Evolutionary conservation across 768 basidiomycete species (phyloP).

Genomic region (Boletus bicolor): DNA sequence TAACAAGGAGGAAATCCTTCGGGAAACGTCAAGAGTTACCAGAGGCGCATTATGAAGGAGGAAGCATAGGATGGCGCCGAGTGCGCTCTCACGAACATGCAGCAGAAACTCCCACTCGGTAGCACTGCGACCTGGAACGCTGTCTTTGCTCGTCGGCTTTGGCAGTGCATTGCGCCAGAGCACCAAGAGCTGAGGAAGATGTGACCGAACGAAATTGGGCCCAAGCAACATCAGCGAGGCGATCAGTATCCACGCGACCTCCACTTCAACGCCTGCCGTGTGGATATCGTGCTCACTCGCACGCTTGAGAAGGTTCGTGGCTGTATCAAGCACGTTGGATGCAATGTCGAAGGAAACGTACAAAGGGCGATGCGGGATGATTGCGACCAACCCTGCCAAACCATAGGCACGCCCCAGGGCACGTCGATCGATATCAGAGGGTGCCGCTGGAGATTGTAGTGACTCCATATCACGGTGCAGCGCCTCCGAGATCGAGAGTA

Average conservation of each 20-base stretch:
- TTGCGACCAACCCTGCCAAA: constrained; percentile 79
- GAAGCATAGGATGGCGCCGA: constrained; percentile 87
- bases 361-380: constrained; percentile 82
- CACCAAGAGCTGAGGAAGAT: constrained; percentile 90
- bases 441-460: constrained; percentile 66
- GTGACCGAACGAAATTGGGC: constrained; percentile 88
- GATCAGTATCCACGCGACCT: constrained; percentile 92
- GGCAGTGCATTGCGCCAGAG: constrained; percentile 97
- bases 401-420: constrained; percentile 88
- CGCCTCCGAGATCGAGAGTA: constrained; percentile 74
- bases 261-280: constrained; percentile 79
- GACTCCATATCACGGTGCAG: constrained; percentile 79
- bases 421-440: constrained; percentile 66
- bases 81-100: constrained; percentile 84
- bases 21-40: constrained; percentile 86
- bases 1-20: constrained; percentile 82
- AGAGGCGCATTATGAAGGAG: constrained; percentile 76
- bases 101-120: constrained; percentile 91
- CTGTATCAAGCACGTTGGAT: constrained; percentile 87
- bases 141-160: constrained; percentile 89
- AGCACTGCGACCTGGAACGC: constrained; percentile 56
- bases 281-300: constrained; percentile 89
- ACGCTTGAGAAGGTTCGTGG: constrained; percentile 84
- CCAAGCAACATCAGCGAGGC: constrained; percentile 89
- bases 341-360: constrained; percentile 95